Percentiles rank a stretch among this genome's conserved stretches.
phyloP scores from a whole-genome alignment of 2,329 filamentous ascomycete genomes.

The Pyricularia grisea region DNA sequence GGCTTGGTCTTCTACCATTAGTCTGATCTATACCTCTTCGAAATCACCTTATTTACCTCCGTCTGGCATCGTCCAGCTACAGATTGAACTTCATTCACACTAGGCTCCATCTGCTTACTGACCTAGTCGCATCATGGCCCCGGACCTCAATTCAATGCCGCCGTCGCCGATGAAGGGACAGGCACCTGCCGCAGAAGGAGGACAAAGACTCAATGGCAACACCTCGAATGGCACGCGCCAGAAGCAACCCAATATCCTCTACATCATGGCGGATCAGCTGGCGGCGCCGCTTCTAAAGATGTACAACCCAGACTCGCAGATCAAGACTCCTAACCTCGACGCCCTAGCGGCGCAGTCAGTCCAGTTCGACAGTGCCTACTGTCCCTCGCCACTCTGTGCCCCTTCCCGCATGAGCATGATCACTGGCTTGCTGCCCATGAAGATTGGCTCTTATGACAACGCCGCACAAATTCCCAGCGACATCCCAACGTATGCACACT shows the following conservation, averaged over 20 bases:
- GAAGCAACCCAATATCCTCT: constrained; percentile 55
- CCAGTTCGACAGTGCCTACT: constrained; percentile 90
- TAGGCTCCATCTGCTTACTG: background rate
- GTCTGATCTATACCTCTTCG: background rate
- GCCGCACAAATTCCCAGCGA: constrained; percentile 76
- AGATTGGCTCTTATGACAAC: constrained; percentile 89
- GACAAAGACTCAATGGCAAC: background rate
- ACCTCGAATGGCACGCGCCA: constrained; percentile 15
- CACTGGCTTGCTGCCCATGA: constrained; percentile 81
- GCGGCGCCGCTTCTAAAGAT: constrained; percentile 85
- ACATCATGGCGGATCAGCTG: constrained; percentile 96
- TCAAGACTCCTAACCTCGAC: constrained; percentile 88
- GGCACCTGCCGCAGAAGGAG: constrained; percentile 6
- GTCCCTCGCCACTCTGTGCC: constrained; percentile 84
- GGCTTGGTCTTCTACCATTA: background rate
- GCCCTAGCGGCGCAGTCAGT: constrained; percentile 71
- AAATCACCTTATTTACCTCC: background rate
- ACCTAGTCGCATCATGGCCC: constrained; percentile 45
- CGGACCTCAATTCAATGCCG: constrained; percentile 65
- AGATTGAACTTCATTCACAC: background rate
- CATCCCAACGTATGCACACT: constrained; percentile 86
- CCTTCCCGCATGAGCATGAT: constrained; percentile 94
- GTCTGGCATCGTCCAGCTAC: background rate
- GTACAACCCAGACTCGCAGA: constrained; percentile 80
- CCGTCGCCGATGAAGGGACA: constrained; percentile 31